Conservation (phyloP, 441 rosid genomes). For the Flueggea neowawraea region DNA sequence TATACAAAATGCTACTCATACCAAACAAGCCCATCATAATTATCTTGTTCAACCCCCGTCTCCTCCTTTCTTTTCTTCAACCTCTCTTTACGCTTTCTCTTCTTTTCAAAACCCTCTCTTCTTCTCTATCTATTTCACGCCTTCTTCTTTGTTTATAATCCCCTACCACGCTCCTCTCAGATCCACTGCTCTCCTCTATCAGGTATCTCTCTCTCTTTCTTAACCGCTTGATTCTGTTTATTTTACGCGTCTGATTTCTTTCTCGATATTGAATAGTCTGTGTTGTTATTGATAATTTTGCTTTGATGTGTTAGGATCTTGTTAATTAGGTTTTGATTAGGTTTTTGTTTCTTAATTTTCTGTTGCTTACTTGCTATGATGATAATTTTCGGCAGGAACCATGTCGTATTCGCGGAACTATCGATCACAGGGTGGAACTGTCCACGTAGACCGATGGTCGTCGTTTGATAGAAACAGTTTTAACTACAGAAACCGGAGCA, state of each 20-base stretch:
- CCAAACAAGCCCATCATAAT: too few relatives aligned
- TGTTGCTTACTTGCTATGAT: not conserved
- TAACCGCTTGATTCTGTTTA: not conserved
- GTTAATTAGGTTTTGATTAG: not conserved
- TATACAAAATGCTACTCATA: too few relatives aligned
- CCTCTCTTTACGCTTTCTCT: conserved; percentile 14
- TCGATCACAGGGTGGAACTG: conserved; percentile 37
- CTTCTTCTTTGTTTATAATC: too few relatives aligned
- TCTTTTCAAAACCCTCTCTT: conserved; percentile 1
- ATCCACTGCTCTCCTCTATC: not conserved
- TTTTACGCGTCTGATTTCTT: not conserved
- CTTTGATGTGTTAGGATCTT: not conserved
- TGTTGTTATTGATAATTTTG: not conserved
- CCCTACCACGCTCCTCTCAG: too few relatives aligned
- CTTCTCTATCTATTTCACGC: not conserved
- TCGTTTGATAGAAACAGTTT: conserved; percentile 24
- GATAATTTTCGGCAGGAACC: conserved; percentile 16
- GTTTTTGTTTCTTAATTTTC: not conserved
- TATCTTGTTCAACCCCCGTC: not conserved
- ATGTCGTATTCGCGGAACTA: conserved; percentile 52
- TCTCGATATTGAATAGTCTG: too few relatives aligned
- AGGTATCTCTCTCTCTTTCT: not conserved
- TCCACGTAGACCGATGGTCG: conserved; percentile 31
- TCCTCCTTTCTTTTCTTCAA: not conserved
- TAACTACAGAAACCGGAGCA: conserved; percentile 21